phyloP scores from a whole-genome alignment of 441 rosid genomes.

The Corymbia calophylla region DNA sequence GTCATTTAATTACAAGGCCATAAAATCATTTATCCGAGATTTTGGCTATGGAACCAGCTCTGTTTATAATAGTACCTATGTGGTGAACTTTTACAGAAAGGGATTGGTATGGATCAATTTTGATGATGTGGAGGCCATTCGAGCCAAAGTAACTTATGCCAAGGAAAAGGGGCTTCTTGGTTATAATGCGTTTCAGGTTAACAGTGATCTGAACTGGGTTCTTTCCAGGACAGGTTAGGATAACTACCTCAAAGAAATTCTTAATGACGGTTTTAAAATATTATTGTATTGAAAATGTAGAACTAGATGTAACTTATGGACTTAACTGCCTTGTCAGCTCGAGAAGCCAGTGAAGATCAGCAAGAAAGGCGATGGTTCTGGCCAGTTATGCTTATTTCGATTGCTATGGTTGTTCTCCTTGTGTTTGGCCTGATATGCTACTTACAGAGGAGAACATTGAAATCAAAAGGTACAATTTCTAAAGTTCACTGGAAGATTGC shows the following conservation, averaged over 20 bases:
- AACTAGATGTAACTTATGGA: not conserved
- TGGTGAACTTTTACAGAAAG: slow-evolving; percentile 17
- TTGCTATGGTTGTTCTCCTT: not conserved
- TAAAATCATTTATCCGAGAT: slow-evolving; percentile 14
- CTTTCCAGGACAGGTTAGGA: slow-evolving; percentile 36
- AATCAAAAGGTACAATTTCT: not conserved
- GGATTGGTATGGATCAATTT: slow-evolving; percentile 35
- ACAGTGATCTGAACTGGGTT: slow-evolving; percentile 30
- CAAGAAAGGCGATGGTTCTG: not conserved
- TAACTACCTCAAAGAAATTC: not conserved
- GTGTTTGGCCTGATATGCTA: not conserved
- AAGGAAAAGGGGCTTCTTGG: slow-evolving; percentile 29
- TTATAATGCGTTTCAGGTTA: slow-evolving; percentile 24
- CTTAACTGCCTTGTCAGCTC: not conserved
- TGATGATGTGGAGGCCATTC: slow-evolving; percentile 34
- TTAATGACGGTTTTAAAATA: not conserved
- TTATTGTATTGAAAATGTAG: not conserved
- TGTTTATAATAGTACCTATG: slow-evolving; percentile 33
- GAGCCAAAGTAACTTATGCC: slow-evolving; percentile 32
- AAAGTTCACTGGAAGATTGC: not conserved
- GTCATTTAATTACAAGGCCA: slow-evolving; percentile 19
- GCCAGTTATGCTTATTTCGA: not conserved
- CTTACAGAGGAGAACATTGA: not conserved
- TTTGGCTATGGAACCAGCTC: slow-evolving; percentile 30
- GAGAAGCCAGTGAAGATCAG: not conserved